Base-by-base conservation (phyloP, 1,284 basidiomycete genomes). In the Cerioporus squamosus region DNA sequence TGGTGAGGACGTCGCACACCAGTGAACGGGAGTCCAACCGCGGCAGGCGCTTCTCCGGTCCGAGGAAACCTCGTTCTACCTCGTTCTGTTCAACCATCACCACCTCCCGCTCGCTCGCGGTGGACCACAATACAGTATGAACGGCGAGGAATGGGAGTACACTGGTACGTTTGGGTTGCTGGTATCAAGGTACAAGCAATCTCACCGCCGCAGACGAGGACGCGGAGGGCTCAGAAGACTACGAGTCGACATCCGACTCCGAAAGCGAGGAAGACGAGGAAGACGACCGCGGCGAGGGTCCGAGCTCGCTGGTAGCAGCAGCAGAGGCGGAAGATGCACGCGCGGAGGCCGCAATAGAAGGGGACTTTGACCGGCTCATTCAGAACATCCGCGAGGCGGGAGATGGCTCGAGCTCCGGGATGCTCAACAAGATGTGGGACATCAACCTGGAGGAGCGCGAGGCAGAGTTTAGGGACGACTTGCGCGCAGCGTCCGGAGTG, bases 401-500 rank as follows among this genome's bases (percentile, higher is more conserved):
- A 61, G 77, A 76, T n/a, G 73, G 77, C 2, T 77, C 79, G 6
- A 75, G 71, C 33, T 64, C 78, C 5, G 81, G 80, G 2, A 70
- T 82, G 20, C 72, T 90, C 26, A 77, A 79, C 33, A 83, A 82
- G 64, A 83, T 84, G 54, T 93, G 90, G 87, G 87, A 91, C 62
- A 84, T 86, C 64, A 83, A 75, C 58, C 76, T 84, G 26, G 84
- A 87, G 66, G 84, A 90, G 53, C 81, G 83, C 62, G 86, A 90
- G 15, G 81, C 82, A 1, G 79, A 86, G 60, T 89, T 90, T 67
- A 82, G 81, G 31, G 87, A 91, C 57, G 88, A 91, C 66, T 70
- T 92, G 49, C 81, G 87, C 18, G 83, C 80, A 44, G 88, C 88
- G 14, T 87, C 87, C 31, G 89, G 89, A 3, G 81, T 91, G 29